Evolutionary conservation across 345 rosid genomes (phyloP).

Genomic region (Eucalyptus pauciflora): DNA sequence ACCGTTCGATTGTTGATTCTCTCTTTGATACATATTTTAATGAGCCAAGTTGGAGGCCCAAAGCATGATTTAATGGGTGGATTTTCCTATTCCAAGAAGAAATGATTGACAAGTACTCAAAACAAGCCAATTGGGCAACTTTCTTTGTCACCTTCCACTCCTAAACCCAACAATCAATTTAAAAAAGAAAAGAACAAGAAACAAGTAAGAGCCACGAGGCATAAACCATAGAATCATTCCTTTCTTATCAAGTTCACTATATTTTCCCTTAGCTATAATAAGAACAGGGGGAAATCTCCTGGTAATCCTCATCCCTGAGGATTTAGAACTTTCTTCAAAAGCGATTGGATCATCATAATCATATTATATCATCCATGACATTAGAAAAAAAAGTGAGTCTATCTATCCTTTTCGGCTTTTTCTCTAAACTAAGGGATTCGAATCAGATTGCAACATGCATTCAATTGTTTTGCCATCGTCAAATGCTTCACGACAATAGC

Average conservation of each 20-base stretch:
- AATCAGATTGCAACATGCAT: neutral
- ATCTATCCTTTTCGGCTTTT: neutral
- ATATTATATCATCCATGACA: neutral
- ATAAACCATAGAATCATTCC: neutral
- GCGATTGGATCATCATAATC: neutral
- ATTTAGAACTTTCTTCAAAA: neutral
- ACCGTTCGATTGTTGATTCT: neutral
- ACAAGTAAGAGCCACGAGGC: neutral
- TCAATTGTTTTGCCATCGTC: neutral
- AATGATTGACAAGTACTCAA: neutral
- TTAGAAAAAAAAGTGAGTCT: neutral
- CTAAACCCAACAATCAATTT: neutral
- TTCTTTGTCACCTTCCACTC: neutral
- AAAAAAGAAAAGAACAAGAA: neutral
- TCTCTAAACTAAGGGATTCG: neutral
- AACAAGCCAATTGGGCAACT: neutral
- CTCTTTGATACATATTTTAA: neutral
- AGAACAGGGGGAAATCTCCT: neutral
- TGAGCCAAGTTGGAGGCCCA: neutral
- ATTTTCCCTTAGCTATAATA: neutral
- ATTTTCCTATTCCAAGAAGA: neutral
- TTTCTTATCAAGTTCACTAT: neutral
- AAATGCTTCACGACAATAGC: neutral
- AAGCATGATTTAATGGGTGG: neutral
- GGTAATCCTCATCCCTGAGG: neutral